Evolutionary conservation across 352 stramenopile species (phyloP), one percentile per base, ranked within the genome.

Genomic region (Phytopythium aichiense): DNA sequence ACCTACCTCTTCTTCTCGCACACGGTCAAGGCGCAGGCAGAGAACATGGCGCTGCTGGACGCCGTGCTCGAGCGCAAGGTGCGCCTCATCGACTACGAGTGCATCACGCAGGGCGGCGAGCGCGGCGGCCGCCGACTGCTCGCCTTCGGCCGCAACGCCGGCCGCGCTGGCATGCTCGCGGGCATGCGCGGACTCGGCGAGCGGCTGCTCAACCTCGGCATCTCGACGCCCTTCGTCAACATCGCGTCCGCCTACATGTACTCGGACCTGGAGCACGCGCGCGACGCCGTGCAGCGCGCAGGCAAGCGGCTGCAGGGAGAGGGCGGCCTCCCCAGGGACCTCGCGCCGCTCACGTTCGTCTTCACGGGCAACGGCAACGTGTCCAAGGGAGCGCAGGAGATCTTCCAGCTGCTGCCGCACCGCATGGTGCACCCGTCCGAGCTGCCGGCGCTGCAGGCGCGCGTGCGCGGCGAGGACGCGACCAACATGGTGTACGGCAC

Each of bases 1-100:
- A 98, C 93, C 23, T 98, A 98, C 71, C 85, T 98, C 64, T 98
- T 98, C 77, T 99, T 99, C 71, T 96, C 85, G 63, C 96, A 99
- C 81, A 97, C 92, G 57, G 98, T 98, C 79, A 99, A 99, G 69
- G 96, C 92, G 45, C 96, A 99, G 74, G 80, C 85, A 4, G 89
- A 98, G 69, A 98, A 98, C 75, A 98, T 99, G 95, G 72, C 77
- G 63, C 75, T 99, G 23, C 81, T 98, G 51, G 88, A 98, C 67
- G 79, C 89, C 23, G 88, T 98, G 59, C 76, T 98, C 7, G 76
- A 95, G 43, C 92, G 95, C 49, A 89, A 92, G 30, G 92, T 98
- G 63, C 92, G 91, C 54, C 79, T 99, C 31, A 92, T 98, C 61
- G 96, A 98, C 74, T 98, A 98, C 69, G 96, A 99, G 69, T 98